These are phyloP conservation scores for Saccharomyces hybrid DNA, from an alignment of 1,139 yeast species.

Conservation along the genomic window DNA sequence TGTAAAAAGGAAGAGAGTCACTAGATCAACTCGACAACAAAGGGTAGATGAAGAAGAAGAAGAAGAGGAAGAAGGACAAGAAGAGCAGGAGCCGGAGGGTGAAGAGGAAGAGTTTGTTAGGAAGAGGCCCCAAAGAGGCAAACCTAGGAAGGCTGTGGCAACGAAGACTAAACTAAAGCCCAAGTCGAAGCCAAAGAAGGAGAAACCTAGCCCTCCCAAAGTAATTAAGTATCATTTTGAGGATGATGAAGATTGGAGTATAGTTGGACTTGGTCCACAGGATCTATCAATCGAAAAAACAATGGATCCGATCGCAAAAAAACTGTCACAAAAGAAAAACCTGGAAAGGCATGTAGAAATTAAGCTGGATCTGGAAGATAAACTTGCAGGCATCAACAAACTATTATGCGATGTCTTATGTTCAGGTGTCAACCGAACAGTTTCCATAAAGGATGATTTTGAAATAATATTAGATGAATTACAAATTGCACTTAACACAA, in stretches of 20 bases:
- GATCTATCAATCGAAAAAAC: slow-evolving; percentile 18
- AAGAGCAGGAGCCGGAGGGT: not conserved
- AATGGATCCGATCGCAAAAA: slow-evolving; percentile 21
- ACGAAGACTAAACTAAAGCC: not conserved
- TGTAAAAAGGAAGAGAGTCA: slow-evolving; percentile 1
- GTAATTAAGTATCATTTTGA: slow-evolving; percentile 23
- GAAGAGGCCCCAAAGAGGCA: not conserved
- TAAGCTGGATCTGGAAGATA: slow-evolving; percentile 25
- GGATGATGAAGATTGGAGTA: slow-evolving; percentile 30
- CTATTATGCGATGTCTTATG: slow-evolving; percentile 13
- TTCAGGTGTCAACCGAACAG: slow-evolving; percentile 7
- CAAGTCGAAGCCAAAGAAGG: not conserved
- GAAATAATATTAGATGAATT: slow-evolving; percentile 28
- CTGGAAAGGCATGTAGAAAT: slow-evolving; percentile 24
- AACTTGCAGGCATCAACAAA: slow-evolving; percentile 21
- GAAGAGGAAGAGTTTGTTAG: not conserved
- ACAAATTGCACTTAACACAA: slow-evolving; percentile 19
- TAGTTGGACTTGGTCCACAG: slow-evolving; percentile 31
- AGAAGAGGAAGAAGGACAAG: not conserved
- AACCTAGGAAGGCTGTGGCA: not conserved
- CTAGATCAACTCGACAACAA: slow-evolving; percentile 1
- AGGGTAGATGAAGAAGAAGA: slow-evolving; percentile 1
- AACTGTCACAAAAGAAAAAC: slow-evolving; percentile 25
- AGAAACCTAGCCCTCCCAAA: slow-evolving; percentile 7
- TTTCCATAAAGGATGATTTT: slow-evolving; percentile 14